Percentiles rank a stretch among this genome's conserved stretches.
Conservation (phyloP, 225 moss, liverwort and hornwort genomes). For the Thuidium tamariscinum region DNA sequence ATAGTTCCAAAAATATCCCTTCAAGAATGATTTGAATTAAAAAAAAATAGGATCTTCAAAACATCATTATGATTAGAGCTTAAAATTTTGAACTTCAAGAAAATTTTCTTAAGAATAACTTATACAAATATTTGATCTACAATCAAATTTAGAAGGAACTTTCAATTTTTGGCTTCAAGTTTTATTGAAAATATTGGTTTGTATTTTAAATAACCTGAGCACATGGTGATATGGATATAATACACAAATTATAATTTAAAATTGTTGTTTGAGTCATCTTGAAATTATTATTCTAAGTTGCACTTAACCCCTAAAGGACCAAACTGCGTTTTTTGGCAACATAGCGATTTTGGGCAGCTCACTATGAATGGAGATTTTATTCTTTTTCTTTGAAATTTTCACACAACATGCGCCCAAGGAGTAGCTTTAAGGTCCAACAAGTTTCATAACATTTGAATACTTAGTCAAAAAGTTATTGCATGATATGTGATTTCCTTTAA, state of each 20-base stretch:
- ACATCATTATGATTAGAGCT: rapidly evolving
- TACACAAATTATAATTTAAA: not conserved
- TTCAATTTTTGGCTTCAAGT: not conserved
- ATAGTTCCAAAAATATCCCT: not conserved
- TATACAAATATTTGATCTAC: not conserved
- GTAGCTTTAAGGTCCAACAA: too few relatives aligned
- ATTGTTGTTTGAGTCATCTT: too few relatives aligned
- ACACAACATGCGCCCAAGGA: too few relatives aligned
- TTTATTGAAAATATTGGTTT: not conserved
- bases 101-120: not conserved
- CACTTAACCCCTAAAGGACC: too few relatives aligned
- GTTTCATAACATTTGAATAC: too few relatives aligned
- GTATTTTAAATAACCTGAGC: rapidly evolving
- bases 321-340: too few relatives aligned
- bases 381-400: too few relatives aligned
- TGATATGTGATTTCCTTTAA: too few relatives aligned
- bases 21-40: not conserved
- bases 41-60: not conserved
- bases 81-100: not conserved
- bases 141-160: not conserved
- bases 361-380: too few relatives aligned
- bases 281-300: too few relatives aligned
- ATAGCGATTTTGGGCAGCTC: too few relatives aligned
- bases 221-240: not conserved
- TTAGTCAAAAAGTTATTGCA: too few relatives aligned